phyloP scores from a whole-genome alignment of 139 green algal genomes.

The Pleodorina starrii region DNA sequence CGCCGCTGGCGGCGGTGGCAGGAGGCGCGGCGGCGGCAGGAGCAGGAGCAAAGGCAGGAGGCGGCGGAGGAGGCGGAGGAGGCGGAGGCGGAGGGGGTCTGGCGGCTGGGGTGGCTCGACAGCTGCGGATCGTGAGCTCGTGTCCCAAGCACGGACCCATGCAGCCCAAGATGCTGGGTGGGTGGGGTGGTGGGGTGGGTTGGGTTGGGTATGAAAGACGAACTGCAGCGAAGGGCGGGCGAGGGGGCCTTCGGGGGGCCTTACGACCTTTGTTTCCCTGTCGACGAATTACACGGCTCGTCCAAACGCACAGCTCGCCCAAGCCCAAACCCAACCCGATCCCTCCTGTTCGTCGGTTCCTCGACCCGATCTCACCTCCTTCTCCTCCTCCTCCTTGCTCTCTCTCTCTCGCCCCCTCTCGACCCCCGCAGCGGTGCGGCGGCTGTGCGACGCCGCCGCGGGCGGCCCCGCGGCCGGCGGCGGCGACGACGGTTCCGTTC shows the following conservation, averaged over 20 bases:
- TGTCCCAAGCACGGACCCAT: slow-evolving; percentile 85
- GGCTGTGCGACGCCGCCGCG: slow-evolving; percentile 47
- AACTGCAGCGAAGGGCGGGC: too few species aligned
- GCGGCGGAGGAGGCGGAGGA: background rate
- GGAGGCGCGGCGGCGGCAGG: slow-evolving; percentile 8
- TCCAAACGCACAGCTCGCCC: too few species aligned
- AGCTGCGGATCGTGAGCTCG: slow-evolving; percentile 76
- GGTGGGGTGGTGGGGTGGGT: background rate
- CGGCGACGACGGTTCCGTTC: slow-evolving; percentile 11
- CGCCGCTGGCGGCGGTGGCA: slow-evolving; percentile 54
- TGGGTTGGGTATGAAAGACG: background rate
- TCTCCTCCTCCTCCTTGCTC: too few species aligned
- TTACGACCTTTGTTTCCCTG: too few species aligned
- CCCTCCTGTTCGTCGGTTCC: too few species aligned
- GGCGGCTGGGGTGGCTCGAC: slow-evolving; percentile 21
- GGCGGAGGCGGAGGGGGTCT: slow-evolving; percentile 59
- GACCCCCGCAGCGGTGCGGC: slow-evolving; percentile 60
- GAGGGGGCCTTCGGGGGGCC: too few species aligned
- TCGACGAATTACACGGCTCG: too few species aligned
- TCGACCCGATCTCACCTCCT: too few species aligned
- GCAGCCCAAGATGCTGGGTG: slow-evolving; percentile 68
- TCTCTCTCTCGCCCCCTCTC: too few species aligned
- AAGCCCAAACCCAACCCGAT: too few species aligned
- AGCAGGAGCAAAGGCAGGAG: too few species aligned
- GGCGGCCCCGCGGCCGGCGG: background rate